These are phyloP conservation scores for Clarireedia homoeocarpa DNA, from an alignment of 2,329 filamentous ascomycete genomes.

Conservation along the genomic window DNA sequence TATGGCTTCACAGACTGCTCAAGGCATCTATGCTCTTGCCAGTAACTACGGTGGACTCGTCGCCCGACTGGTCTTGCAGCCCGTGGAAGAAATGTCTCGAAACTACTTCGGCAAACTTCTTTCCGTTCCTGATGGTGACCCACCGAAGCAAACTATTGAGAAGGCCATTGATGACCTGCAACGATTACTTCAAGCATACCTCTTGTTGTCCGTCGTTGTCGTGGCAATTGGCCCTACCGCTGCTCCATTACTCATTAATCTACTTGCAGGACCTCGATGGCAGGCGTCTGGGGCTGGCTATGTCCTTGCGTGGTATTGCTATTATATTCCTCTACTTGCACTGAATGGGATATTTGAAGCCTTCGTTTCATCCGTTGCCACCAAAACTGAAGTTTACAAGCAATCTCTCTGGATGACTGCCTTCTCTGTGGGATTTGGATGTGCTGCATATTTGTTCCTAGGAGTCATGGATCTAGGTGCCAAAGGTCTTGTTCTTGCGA, in stretches of 20 bases:
- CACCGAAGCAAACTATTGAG: slow-evolving; percentile 26
- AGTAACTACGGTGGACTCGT: slow-evolving; percentile 90
- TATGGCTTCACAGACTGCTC: slow-evolving; percentile 68
- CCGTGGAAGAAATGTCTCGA: slow-evolving; percentile 87
- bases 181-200: slow-evolving; percentile 63
- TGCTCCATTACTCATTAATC: slow-evolving; percentile 62
- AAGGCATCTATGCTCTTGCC: slow-evolving; percentile 87
- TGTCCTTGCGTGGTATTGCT: slow-evolving; percentile 75
- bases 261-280: slow-evolving; percentile 76
- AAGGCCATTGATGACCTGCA: slow-evolving; percentile 47
- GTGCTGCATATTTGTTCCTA: slow-evolving; percentile 68
- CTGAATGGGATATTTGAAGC: slow-evolving; percentile 88
- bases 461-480: slow-evolving; percentile 64
- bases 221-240: slow-evolving; percentile 66
- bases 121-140: slow-evolving; percentile 28
- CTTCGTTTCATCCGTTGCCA: slow-evolving; percentile 84
- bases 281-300: slow-evolving; percentile 60
- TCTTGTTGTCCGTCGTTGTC: slow-evolving; percentile 62
- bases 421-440: slow-evolving; percentile 71
- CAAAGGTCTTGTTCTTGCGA: slow-evolving; percentile 74
- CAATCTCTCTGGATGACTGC: slow-evolving; percentile 80
- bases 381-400: slow-evolving; percentile 60
- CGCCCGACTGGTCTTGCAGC: slow-evolving; percentile 85
- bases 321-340: slow-evolving; percentile 87
- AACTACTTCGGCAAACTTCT: slow-evolving; percentile 83